Percentiles rank a stretch among this genome's conserved stretches.
These are phyloP conservation scores for Macrophomina pseudophaseolina DNA, from an alignment of 2,329 filamentous ascomycete genomes.

Conservation along the genomic window DNA sequence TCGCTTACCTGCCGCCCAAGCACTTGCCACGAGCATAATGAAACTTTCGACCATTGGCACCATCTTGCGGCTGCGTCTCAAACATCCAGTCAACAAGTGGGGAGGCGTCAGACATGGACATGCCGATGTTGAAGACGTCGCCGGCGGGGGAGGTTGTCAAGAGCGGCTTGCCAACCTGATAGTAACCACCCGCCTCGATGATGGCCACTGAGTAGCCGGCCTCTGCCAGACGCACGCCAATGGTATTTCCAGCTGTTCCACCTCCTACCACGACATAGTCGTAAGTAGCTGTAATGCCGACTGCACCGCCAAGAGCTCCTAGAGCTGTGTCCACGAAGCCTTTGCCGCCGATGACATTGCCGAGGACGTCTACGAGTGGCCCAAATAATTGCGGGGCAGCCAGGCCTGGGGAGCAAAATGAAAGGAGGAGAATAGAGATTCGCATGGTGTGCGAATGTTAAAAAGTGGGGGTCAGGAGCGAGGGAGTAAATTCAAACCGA, in stretches of 20 bases:
- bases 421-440: background rate
- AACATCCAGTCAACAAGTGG: slow-evolving; percentile 39
- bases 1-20: slow-evolving; percentile 34
- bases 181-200: slow-evolving; percentile 38
- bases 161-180: slow-evolving; percentile 38
- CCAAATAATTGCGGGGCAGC: background rate
- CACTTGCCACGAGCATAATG: slow-evolving; percentile 39
- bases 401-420: background rate
- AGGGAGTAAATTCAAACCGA: background rate
- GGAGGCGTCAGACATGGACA: slow-evolving; percentile 32
- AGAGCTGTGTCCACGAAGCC: slow-evolving; percentile 1
- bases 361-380: background rate
- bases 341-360: background rate
- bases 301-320: slow-evolving; percentile 1
- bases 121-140: slow-evolving; percentile 33
- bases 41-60: slow-evolving; percentile 30
- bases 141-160: slow-evolving; percentile 32
- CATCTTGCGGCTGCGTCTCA: slow-evolving; percentile 35
- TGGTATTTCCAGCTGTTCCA: slow-evolving; percentile 34
- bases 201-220: slow-evolving; percentile 35
- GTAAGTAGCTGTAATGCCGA: background rate
- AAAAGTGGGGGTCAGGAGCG: background rate
- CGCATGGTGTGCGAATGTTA: background rate
- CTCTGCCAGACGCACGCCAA: slow-evolving; percentile 33
- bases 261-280: slow-evolving; percentile 35